Conservation (phyloP, 169 alveolate species). For the Plasmodium billcollinsi region DNA sequence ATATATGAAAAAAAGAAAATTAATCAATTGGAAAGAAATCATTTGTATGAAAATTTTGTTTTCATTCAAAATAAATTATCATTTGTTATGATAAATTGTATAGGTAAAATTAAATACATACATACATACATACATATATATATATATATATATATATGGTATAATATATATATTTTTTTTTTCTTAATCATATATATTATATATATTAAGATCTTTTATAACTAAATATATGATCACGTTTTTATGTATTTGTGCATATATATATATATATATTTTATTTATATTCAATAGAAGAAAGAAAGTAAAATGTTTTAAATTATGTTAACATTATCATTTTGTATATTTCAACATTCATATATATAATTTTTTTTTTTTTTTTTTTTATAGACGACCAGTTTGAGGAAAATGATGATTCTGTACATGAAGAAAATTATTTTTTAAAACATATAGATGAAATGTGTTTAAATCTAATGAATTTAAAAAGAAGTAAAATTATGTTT, state of each 20-base stretch:
- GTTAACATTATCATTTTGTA: neutral
- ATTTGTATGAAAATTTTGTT: constrained; percentile 28
- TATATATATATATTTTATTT: neutral
- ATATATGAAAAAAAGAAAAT: constrained; percentile 17
- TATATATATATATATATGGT: neutral
- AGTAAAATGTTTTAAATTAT: no score
- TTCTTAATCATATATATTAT: neutral
- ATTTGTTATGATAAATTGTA: constrained; percentile 31
- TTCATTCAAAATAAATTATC: constrained; percentile 49
- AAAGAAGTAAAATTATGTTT: constrained; percentile 46
- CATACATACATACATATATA: neutral
- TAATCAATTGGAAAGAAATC: constrained; percentile 26
- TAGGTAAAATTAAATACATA: constrained; percentile 13
- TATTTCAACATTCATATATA: neutral
- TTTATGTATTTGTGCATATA: neutral
- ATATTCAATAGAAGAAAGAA: no score
- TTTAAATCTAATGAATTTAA: constrained; percentile 21
- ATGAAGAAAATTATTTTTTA: constrained; percentile 50
- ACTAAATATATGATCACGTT: neutral
- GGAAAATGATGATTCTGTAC: neutral
- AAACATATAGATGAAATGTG: constrained; percentile 40
- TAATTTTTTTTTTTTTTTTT: constrained; percentile 7
- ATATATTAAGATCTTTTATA: no score
- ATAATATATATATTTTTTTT: neutral
- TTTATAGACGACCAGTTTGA: constrained; percentile 8